Conservation (phyloP, 257 asterid species). For the Salvia hispanica region DNA sequence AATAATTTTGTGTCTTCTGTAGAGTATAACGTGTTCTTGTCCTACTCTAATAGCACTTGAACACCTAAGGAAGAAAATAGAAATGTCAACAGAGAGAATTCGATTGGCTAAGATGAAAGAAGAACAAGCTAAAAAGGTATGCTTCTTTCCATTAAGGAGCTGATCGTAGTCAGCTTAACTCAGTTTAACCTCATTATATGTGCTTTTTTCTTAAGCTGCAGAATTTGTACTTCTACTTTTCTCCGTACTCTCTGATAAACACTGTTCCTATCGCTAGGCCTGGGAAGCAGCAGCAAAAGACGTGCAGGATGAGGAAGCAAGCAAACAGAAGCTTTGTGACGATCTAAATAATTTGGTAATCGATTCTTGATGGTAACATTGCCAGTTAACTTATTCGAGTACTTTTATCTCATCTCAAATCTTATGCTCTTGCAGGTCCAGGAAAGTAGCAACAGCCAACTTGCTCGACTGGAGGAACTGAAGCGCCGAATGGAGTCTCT, state of each 20-base stretch:
- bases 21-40: conserved; percentile 1
- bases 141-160: conserved; percentile 19
- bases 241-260: conserved; percentile 26
- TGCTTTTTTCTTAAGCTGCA: too few relatives aligned
- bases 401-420: conserved; percentile 14
- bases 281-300: conserved; percentile 79
- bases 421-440: conserved; percentile 57
- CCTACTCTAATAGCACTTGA: conserved; percentile 69
- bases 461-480: conserved; percentile 84
- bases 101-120: conserved; percentile 75
- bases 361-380: conserved; percentile 10
- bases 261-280: conserved; percentile 48
- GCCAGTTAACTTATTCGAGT: conserved; percentile 7
- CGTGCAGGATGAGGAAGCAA: conserved; percentile 77
- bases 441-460: conserved; percentile 76
- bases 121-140: conserved; percentile 75
- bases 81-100: conserved; percentile 77
- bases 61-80: conserved; percentile 92
- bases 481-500: conserved; percentile 87
- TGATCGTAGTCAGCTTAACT: conserved; percentile 1
- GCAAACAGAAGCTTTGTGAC: conserved; percentile 77
- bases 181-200: too few relatives aligned
- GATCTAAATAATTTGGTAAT: conserved; percentile 69
- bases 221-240: conserved; percentile 20
- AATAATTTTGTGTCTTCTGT: conserved; percentile 13